These are phyloP conservation scores for Arctium lappa DNA, from an alignment of 129 eudicot species.

Conservation along the genomic window DNA sequence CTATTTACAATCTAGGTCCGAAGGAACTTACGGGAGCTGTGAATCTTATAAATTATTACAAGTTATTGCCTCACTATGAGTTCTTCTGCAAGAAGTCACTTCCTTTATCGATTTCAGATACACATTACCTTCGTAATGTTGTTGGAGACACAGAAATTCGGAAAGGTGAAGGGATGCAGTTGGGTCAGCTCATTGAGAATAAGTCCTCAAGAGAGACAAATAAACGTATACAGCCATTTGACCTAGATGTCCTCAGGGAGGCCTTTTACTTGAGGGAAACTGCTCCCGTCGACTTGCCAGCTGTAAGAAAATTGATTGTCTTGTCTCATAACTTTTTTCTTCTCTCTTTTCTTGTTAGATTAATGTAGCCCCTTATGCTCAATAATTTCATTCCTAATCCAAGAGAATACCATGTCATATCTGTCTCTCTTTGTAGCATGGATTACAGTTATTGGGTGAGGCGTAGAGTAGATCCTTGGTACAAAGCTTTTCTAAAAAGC, in stretches of 20 bases:
- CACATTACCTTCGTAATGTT: conserved; percentile 92
- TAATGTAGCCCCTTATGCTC: neutral
- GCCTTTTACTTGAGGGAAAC: conserved; percentile 79
- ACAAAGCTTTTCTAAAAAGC: neutral
- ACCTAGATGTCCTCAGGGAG: conserved; percentile 56
- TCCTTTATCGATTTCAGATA: conserved; percentile 72
- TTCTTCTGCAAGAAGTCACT: conserved; percentile 88
- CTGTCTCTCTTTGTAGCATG: neutral
- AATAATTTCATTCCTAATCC: neutral
- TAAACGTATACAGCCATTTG: conserved; percentile 68
- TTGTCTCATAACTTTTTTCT: neutral
- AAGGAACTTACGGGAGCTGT: conserved; percentile 88
- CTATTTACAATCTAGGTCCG: conserved; percentile 46
- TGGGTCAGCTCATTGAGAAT: conserved; percentile 68
- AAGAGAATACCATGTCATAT: neutral
- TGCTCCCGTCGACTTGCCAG: conserved; percentile 58
- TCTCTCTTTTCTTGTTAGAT: neutral
- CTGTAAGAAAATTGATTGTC: conserved; percentile 44
- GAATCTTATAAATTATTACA: conserved; percentile 78
- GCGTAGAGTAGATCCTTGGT: neutral
- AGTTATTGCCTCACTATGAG: conserved; percentile 70
- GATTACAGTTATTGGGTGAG: neutral
- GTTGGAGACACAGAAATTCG: conserved; percentile 89
- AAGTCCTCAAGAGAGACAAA: conserved; percentile 49
- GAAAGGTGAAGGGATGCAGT: conserved; percentile 94